These are phyloP conservation scores for Fusarium sp. DNA, from an alignment of 2,329 filamentous ascomycete species.

Conservation along the genomic window DNA sequence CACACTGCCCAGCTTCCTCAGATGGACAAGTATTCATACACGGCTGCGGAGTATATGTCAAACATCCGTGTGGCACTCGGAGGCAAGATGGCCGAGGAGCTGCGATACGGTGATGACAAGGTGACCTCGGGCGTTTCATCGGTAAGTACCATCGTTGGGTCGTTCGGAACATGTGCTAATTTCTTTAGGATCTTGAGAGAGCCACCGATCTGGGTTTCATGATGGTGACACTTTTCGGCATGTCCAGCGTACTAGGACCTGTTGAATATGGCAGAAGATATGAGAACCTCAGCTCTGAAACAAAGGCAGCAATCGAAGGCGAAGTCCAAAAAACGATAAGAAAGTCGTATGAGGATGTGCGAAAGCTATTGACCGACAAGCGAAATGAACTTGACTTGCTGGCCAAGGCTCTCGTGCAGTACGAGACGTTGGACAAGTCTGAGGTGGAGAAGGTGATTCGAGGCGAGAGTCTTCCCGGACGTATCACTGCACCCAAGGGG, in stretches of 20 bases:
- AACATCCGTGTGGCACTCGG: conserved; percentile 85
- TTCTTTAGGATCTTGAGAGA: conserved; percentile 77
- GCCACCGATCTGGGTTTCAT: conserved; percentile 86
- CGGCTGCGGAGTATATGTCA: conserved; percentile 85
- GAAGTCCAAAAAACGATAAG: conserved; percentile 89
- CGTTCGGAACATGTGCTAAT: conserved; percentile 43
- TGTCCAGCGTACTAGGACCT: conserved; percentile 88
- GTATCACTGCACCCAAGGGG: conserved; percentile 68
- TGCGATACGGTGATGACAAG: conserved; percentile 90
- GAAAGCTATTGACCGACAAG: conserved; percentile 76
- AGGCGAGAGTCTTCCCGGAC: conserved; percentile 82
- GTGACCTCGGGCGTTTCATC: conserved; percentile 89
- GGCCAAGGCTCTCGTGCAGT: conserved; percentile 90
- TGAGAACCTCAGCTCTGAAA: conserved; percentile 83
- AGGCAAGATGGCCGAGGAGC: conserved; percentile 89
- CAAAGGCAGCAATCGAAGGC: conserved; percentile 85
- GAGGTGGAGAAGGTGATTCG: conserved; percentile 92
- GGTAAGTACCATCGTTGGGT: conserved; percentile 62
- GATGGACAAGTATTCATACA: conserved; percentile 91
- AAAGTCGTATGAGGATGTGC: conserved; percentile 81
- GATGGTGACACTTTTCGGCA: conserved; percentile 91
- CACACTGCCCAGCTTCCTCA: conserved; percentile 89
- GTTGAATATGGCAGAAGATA: conserved; percentile 89
- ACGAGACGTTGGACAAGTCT: conserved; percentile 89
- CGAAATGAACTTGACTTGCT: conserved; percentile 88